These are phyloP conservation scores for Dendrocalamus latiflorus DNA, from an alignment of 202 grass and related monocot species.

Conservation along the genomic window DNA sequence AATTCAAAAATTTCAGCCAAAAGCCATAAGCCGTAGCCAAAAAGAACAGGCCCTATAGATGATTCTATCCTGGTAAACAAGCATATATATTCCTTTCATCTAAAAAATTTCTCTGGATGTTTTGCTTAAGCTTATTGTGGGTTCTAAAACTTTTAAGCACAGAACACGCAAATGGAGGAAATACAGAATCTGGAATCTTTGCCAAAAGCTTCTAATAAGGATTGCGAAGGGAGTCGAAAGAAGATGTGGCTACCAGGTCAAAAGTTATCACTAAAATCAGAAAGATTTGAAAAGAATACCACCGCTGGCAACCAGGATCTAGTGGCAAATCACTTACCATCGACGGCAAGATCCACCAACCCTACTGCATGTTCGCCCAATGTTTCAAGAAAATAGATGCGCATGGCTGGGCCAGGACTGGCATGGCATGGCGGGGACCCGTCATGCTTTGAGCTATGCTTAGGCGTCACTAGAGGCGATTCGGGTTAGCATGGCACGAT, in stretches of 20 bases:
- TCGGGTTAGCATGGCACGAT: no score
- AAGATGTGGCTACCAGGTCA: slow-evolving; percentile 50
- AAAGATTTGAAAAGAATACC: slow-evolving; percentile 24
- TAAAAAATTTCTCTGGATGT: background rate
- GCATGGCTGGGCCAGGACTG: no score
- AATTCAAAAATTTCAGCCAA: no score
- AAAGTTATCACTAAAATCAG: slow-evolving; percentile 54
- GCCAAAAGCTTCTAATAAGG: slow-evolving; percentile 32
- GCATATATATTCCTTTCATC: background rate
- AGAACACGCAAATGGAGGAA: slow-evolving; percentile 38
- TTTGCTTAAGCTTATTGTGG: background rate
- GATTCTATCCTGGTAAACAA: slow-evolving; percentile 35
- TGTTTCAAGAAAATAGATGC: slow-evolving; percentile 34
- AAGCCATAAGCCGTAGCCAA: no score
- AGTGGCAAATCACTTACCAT: background rate
- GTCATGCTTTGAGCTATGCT: no score
- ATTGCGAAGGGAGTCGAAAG: slow-evolving; percentile 36
- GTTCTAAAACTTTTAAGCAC: slow-evolving; percentile 26
- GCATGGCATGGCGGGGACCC: no score
- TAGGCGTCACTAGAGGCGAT: no score
- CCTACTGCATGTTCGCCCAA: slow-evolving; percentile 15
- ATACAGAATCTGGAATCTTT: slow-evolving; percentile 10
- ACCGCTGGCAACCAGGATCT: slow-evolving; percentile 43
- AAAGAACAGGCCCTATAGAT: no score
- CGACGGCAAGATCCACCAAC: slow-evolving; percentile 6